Evolutionary conservation across 208 protist genomes (phyloP), one percentile per base, ranked within the genome.

Genomic region (Angomonas ambiguus): DNA sequence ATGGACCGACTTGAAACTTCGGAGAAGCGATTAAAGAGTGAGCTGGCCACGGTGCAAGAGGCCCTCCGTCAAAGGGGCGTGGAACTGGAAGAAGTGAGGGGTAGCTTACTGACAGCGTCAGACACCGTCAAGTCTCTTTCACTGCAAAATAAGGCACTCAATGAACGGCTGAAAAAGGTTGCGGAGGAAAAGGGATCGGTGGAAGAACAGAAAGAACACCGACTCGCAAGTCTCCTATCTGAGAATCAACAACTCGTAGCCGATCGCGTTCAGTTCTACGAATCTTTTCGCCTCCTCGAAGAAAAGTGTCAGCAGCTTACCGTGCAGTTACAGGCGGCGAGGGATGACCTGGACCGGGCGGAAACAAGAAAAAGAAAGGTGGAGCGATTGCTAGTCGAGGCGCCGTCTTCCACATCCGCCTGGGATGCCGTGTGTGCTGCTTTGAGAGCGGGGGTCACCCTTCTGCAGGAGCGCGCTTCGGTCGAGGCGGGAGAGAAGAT

Each of bases 291-390:
- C 18, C 20, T 5, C 8, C 45, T 53, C 8, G 53, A 59, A 35
- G 53, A 32, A 2, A 30, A 59, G 53, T 27, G 11, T 11, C 22
- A 31, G 53, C 2, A 49, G 2, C 62, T 72, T 16, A 62, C 24
- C 30, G 45, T 61, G 62, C 48, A 80, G 66, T 45, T 69, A 34
- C 45, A 72, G 65, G 20, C 66, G 18, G 13, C 67, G 53, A n/a
- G 58, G 32, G 51, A 45, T n/a, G 64, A 61, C 3, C 13, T 33
- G 31, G 51, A 33, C 51, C 31, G 35, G n/a, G 53, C 51, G n/a
- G 64, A 69, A 34, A 35, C 28, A 2, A n/a, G 56, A n/a, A 22
- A 30, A 24, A 27, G 56, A 31, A 2, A 42, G 31, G 56, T 62
- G 6, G 56, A 62, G 56, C 20, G 56, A 31, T 25, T 42, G 13